phyloP scores from a whole-genome alignment of 1,284 basidiomycete genomes.

The Ustilago xerochloae region DNA sequence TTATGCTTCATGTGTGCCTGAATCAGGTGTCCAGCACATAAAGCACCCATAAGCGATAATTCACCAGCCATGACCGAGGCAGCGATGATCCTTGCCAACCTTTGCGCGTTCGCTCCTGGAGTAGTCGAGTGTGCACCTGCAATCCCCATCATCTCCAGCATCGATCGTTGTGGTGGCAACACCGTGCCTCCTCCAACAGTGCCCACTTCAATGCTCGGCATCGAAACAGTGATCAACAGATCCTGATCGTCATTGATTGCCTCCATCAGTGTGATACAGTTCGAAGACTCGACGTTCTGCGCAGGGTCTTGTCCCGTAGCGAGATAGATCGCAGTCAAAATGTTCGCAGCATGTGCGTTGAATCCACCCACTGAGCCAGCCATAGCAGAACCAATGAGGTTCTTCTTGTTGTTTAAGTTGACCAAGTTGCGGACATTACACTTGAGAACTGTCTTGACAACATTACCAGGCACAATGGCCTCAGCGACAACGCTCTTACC shows the following conservation, averaged over 20 bases:
- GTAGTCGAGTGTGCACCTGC: conserved; percentile 60
- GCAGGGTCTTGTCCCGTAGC: conserved; percentile 99
- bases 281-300: conserved; percentile 97
- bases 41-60: conserved; percentile 64
- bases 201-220: conserved; percentile 69
- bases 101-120: conserved; percentile 67
- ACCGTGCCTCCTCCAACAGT: conserved; percentile 93
- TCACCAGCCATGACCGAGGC: conserved; percentile 68
- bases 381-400: conserved; percentile 96
- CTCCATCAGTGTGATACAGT: conserved; percentile 99
- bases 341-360: conserved; percentile 98
- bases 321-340: conserved; percentile 90
- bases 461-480: conserved; percentile 86
- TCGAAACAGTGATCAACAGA: conserved; percentile 73
- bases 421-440: conserved; percentile 90
- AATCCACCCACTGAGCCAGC: conserved; percentile 96
- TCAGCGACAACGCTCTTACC: conserved; percentile 98
- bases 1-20: conserved; percentile 68
- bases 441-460: conserved; percentile 92
- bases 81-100: conserved; percentile 66
- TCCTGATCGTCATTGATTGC: conserved; percentile 89
- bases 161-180: conserved; percentile 61
- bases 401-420: conserved; percentile 97
- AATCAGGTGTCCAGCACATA: conserved; percentile 66
- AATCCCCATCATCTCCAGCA: conserved; percentile 67